These are phyloP conservation scores for Phytopythium delawarense DNA, from an alignment of 352 stramenopile species.

Conservation along the genomic window DNA sequence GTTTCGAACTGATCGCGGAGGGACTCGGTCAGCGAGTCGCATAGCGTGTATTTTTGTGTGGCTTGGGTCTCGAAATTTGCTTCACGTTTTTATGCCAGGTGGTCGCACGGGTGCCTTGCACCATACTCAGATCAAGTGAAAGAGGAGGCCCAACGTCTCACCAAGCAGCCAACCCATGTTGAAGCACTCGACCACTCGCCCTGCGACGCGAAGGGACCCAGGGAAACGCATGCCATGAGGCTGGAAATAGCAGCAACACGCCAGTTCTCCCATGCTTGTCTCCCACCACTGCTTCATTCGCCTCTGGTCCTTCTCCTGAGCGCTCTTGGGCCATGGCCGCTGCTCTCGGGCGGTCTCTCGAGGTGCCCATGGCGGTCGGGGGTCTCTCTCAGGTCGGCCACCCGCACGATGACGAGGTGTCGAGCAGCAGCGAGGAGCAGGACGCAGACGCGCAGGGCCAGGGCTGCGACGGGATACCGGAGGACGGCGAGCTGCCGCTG, in stretches of 20 bases:
- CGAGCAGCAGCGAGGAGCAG: background rate
- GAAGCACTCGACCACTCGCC: too few relatives aligned
- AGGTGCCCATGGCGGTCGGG: conserved; percentile 2
- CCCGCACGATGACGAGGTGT: background rate
- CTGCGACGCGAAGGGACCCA: too few relatives aligned
- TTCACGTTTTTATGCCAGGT: too few relatives aligned
- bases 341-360: background rate
- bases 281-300: background rate
- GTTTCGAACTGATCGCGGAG: too few relatives aligned
- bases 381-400: conserved; percentile 4
- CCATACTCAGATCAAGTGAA: too few relatives aligned
- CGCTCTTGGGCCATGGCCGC: background rate
- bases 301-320: background rate
- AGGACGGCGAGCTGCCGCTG: background rate
- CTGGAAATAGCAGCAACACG: background rate
- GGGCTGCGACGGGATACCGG: background rate
- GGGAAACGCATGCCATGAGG: background rate
- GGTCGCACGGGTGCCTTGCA: too few relatives aligned
- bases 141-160: too few relatives aligned
- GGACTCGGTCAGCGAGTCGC: too few relatives aligned
- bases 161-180: too few relatives aligned
- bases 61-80: too few relatives aligned
- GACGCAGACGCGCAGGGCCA: background rate
- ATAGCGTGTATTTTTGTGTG: too few relatives aligned
- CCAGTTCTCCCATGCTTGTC: background rate